A percentile compares a stretch with the other conserved stretches of the same genome.
These are phyloP conservation scores for Friedmanniomyces endolithicus DNA, from an alignment of 495 filamentous ascomycete species.

Conservation along the genomic window DNA sequence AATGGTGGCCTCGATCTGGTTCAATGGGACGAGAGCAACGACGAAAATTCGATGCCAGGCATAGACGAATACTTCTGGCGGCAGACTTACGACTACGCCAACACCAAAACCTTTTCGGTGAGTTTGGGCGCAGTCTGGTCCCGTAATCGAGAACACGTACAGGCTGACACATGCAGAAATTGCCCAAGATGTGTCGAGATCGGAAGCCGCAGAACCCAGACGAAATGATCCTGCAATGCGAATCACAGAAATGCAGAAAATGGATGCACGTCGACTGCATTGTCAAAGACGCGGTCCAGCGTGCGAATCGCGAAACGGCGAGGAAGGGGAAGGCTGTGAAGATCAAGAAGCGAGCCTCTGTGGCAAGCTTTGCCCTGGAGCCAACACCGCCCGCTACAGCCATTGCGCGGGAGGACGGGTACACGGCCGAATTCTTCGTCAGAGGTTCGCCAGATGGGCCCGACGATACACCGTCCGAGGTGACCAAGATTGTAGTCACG, in stretches of 20 bases:
- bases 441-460: slow-evolving; percentile 1
- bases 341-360: slow-evolving; percentile 6
- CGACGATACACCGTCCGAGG: not conserved
- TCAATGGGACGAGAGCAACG: slow-evolving; percentile 46
- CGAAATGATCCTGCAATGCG: slow-evolving; percentile 20
- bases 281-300: slow-evolving; percentile 13
- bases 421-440: slow-evolving; percentile 9
- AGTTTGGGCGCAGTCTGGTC: not conserved
- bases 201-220: slow-evolving; percentile 20
- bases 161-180: slow-evolving; percentile 9
- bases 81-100: slow-evolving; percentile 18
- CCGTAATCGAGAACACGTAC: not conserved
- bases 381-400: not conserved
- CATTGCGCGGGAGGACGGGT: not conserved
- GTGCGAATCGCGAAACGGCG: not conserved
- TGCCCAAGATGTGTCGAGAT: slow-evolving; percentile 19
- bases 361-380: not conserved
- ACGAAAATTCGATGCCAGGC: slow-evolving; percentile 38
- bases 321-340: not conserved
- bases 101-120: slow-evolving; percentile 15
- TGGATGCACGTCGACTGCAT: slow-evolving; percentile 23
- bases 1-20: slow-evolving; percentile 31
- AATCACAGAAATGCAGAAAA: slow-evolving; percentile 13
- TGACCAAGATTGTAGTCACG: slow-evolving; percentile 10
- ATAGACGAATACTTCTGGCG: slow-evolving; percentile 21